Conservation (phyloP, 177 flowering plant species). For the Vitis hybrid region DNA sequence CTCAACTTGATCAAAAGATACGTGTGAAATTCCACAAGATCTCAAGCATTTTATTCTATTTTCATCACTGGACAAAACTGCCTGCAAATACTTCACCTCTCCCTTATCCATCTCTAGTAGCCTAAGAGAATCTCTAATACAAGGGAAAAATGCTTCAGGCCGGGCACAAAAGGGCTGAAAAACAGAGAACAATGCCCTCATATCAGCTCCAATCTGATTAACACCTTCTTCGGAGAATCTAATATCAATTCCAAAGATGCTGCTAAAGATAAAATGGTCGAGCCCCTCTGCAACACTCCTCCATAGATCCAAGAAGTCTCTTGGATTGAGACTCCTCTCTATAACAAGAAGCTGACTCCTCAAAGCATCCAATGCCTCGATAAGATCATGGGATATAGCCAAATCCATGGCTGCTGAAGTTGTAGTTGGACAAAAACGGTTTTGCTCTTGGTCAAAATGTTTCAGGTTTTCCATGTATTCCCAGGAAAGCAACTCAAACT, state of each 20-base stretch:
- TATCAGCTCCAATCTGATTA: slow-evolving; percentile 45
- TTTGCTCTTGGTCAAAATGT: slow-evolving; percentile 22
- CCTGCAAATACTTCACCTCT: slow-evolving; percentile 30
- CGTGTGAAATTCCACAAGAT: slow-evolving; percentile 24
- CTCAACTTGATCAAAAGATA: slow-evolving; percentile 38
- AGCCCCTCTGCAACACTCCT: slow-evolving; percentile 69
- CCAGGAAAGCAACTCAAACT: slow-evolving; percentile 39
- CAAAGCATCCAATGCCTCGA: slow-evolving; percentile 52
- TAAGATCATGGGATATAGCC: slow-evolving; percentile 34
- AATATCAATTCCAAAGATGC: slow-evolving; percentile 25
- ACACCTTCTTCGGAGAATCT: slow-evolving; percentile 28
- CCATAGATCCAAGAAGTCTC: slow-evolving; percentile 69
- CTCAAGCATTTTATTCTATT: slow-evolving; percentile 20
- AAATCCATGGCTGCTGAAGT: slow-evolving; percentile 12
- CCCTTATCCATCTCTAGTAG: slow-evolving; percentile 35
- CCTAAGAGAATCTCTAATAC: slow-evolving; percentile 46
- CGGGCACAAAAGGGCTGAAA: slow-evolving; percentile 57
- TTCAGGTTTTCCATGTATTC: slow-evolving; percentile 33
- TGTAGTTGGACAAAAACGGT: neutral
- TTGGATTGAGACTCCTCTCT: slow-evolving; percentile 37
- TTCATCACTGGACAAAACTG: slow-evolving; percentile 17
- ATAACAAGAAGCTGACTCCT: slow-evolving; percentile 32
- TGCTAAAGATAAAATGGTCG: slow-evolving; percentile 49
- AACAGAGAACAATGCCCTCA: slow-evolving; percentile 48
- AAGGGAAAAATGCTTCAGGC: slow-evolving; percentile 68